Percentiles rank a stretch among this genome's conserved stretches.
These are phyloP conservation scores for Ascochyta clinopodiicola DNA, from an alignment of 2,329 filamentous ascomycete genomes.

Conservation along the genomic window DNA sequence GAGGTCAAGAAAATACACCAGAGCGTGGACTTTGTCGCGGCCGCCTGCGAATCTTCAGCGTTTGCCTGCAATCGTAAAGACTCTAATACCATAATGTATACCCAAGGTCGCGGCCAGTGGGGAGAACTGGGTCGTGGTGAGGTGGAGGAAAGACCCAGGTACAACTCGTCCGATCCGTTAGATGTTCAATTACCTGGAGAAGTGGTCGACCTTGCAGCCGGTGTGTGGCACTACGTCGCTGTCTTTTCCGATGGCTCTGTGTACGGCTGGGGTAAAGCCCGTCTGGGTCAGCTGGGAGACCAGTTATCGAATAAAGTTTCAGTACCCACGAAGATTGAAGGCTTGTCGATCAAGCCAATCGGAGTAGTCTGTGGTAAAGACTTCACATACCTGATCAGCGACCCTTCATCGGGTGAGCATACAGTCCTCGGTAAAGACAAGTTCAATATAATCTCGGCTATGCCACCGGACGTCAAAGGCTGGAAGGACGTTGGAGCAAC, in stretches of 20 bases:
- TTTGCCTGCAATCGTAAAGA: constrained; percentile 10
- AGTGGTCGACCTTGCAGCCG: constrained; percentile 70
- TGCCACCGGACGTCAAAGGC: constrained; percentile 59
- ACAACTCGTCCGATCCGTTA: not conserved
- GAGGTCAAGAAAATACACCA: not conserved
- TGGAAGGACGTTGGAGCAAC: constrained; percentile 77
- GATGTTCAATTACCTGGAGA: constrained; percentile 3
- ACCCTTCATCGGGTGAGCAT: constrained; percentile 64
- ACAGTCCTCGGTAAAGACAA: constrained; percentile 77
- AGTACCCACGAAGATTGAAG: constrained; percentile 28
- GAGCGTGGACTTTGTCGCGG: constrained; percentile 21
- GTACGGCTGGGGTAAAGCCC: constrained; percentile 87
- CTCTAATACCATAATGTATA: constrained; percentile 11
- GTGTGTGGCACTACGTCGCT: constrained; percentile 78
- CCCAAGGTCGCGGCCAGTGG: constrained; percentile 31
- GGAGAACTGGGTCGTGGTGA: constrained; percentile 32
- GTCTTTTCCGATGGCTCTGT: constrained; percentile 77
- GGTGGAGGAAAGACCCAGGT: not conserved
- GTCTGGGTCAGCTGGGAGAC: constrained; percentile 81
- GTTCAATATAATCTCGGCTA: constrained; percentile 67
- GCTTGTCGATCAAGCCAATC: constrained; percentile 66
- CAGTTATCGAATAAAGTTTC: constrained; percentile 52
- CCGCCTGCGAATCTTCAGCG: constrained; percentile 38
- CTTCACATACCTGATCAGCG: constrained; percentile 75
- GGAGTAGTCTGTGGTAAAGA: constrained; percentile 81